Evolutionary conservation across 768 basidiomycete species (phyloP).

Genomic region (Leucosporidium yakuticum): DNA sequence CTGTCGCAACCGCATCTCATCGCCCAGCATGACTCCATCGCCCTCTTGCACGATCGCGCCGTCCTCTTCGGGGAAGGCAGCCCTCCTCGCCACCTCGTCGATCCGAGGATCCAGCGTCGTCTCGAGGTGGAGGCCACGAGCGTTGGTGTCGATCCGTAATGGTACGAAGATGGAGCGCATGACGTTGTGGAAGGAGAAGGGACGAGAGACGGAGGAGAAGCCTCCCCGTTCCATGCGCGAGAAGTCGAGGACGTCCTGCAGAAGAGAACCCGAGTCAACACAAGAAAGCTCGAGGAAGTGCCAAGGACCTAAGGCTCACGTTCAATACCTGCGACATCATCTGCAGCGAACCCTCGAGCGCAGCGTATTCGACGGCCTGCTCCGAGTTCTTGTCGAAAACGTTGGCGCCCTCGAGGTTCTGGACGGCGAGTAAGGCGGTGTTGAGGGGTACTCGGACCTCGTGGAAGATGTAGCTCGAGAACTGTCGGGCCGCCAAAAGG

Average conservation of each 20-base stretch:
- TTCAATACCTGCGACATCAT: slow-evolving; percentile 68
- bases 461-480: slow-evolving; percentile 9
- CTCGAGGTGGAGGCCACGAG: slow-evolving; percentile 37
- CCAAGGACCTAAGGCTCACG: slow-evolving; percentile 38
- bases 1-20: slow-evolving; percentile 44
- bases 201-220: slow-evolving; percentile 53
- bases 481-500: no score
- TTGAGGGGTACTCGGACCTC: slow-evolving; percentile 52
- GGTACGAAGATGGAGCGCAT: slow-evolving; percentile 47
- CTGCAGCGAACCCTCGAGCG: slow-evolving; percentile 68
- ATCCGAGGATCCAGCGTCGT: slow-evolving; percentile 40
- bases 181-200: slow-evolving; percentile 49
- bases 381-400: slow-evolving; percentile 56
- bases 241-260: slow-evolving; percentile 43
- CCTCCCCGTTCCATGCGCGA: slow-evolving; percentile 67
- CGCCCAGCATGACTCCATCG: slow-evolving; percentile 40
- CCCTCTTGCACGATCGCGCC: slow-evolving; percentile 23
- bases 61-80: slow-evolving; percentile 20
- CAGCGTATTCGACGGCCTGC: slow-evolving; percentile 82
- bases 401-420: slow-evolving; percentile 80
- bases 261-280: not conserved
- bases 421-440: slow-evolving; percentile 68
- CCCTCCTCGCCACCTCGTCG: slow-evolving; percentile 38
- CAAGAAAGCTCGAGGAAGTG: not conserved
- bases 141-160: slow-evolving; percentile 38